Evolutionary conservation across 1,139 yeast genomes (phyloP).

Genomic region (Saccharomyces hybrid): DNA sequence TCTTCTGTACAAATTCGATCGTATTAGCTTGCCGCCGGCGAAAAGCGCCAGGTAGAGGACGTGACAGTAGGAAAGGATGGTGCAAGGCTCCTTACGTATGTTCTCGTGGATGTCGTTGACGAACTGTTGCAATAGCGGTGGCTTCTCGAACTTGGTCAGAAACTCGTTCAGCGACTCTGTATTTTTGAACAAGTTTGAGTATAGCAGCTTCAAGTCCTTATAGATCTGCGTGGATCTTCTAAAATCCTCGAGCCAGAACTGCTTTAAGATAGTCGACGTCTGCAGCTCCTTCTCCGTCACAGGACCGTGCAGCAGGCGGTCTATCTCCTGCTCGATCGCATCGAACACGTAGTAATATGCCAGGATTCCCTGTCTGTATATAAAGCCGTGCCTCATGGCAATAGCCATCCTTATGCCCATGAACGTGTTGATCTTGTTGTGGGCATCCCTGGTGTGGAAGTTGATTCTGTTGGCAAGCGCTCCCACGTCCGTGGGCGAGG

Average conservation of each 20-base stretch:
- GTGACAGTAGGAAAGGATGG: constrained; percentile 76
- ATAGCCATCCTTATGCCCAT: constrained; percentile 65
- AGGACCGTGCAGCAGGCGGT: no score
- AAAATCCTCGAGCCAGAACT: constrained; percentile 66
- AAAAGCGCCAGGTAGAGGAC: constrained; percentile 79
- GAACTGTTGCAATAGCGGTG: constrained; percentile 56
- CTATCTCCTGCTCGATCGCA: constrained; percentile 64
- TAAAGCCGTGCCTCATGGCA: constrained; percentile 66
- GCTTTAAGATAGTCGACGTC: constrained; percentile 37
- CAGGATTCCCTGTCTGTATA: constrained; percentile 76
- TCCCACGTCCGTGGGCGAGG: constrained; percentile 66
- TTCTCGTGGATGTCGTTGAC: constrained; percentile 50
- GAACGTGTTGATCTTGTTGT: constrained; percentile 61
- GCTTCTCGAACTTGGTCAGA: constrained; percentile 21
- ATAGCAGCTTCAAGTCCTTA: constrained; percentile 61
- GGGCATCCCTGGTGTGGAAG: constrained; percentile 53
- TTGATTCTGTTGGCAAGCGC: constrained; percentile 80
- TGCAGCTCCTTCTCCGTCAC: constrained; percentile 37
- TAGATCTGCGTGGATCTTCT: constrained; percentile 53
- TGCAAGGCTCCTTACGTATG: constrained; percentile 56
- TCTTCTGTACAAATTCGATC: constrained; percentile 58
- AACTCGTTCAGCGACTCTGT: constrained; percentile 37
- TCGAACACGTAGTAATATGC: constrained; percentile 70
- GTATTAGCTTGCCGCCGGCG: constrained; percentile 77
- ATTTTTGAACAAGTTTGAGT: constrained; percentile 47